Evolutionary conservation across 441 rosid species (phyloP).

Genomic region (Adansonia rubrostipa): DNA sequence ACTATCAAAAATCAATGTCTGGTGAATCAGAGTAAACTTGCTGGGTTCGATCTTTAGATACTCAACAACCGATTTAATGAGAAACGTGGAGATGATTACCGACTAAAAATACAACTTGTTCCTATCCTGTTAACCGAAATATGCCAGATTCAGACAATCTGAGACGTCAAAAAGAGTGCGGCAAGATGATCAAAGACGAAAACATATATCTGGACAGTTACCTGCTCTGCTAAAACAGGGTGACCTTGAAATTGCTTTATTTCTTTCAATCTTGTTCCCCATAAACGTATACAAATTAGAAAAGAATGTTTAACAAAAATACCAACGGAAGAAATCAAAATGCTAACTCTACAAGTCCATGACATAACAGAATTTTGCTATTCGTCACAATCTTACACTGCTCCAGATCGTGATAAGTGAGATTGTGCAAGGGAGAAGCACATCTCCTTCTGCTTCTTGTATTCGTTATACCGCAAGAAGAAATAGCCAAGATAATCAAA

Average conservation of each 20-base stretch:
- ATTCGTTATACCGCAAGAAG: slow-evolving; percentile 87
- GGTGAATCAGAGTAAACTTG: neutral
- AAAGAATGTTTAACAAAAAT: slow-evolving; percentile 38
- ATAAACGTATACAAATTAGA: slow-evolving; percentile 18
- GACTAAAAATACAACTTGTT: neutral
- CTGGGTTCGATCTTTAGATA: too few species aligned
- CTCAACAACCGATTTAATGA: too few species aligned
- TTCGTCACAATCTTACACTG: slow-evolving; percentile 20
- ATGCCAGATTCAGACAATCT: neutral
- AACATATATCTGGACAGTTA: neutral
- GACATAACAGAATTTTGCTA: slow-evolving; percentile 18
- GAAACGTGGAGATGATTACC: neutral
- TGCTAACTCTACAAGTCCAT: slow-evolving; percentile 16
- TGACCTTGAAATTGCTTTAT: slow-evolving; percentile 16
- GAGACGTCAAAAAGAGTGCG: neutral
- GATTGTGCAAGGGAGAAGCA: slow-evolving; percentile 62
- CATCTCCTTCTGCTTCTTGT: slow-evolving; percentile 68
- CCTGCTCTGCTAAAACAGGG: neutral
- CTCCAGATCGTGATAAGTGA: slow-evolving; percentile 42
- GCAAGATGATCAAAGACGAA: neutral
- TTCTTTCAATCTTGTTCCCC: slow-evolving; percentile 23
- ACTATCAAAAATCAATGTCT: neutral
- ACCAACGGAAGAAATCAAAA: slow-evolving; percentile 12
- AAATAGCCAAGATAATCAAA: slow-evolving; percentile 86
- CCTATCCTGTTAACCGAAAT: neutral